These are phyloP conservation scores for Ophiosphaerella korrae DNA, from an alignment of 2,329 filamentous ascomycete species.

Conservation along the genomic window DNA sequence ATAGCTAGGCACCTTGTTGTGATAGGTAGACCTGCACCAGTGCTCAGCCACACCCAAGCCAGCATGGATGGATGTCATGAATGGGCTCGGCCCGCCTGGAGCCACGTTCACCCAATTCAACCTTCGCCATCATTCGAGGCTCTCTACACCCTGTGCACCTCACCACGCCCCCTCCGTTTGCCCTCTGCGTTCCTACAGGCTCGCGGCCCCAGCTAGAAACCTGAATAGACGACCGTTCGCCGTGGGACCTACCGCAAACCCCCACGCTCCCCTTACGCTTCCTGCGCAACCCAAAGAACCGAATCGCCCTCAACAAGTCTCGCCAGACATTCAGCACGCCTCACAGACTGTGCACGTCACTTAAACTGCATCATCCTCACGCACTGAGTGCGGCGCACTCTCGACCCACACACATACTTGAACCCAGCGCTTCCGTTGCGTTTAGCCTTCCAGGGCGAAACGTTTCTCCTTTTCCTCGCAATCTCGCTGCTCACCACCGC, in stretches of 20 bases:
- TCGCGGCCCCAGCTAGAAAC: too few relatives aligned
- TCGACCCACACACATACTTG: neutral
- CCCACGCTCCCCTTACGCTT: too few relatives aligned
- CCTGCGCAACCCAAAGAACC: too few relatives aligned
- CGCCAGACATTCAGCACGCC: neutral
- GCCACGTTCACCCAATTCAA: neutral
- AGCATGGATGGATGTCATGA: too few relatives aligned
- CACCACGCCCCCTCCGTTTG: neutral
- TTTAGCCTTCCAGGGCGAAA: slow-evolving; percentile 8
- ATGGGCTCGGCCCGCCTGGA: neutral
- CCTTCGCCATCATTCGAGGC: neutral
- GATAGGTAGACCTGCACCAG: too few relatives aligned
- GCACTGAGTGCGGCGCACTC: neutral
- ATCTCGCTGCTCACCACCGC: slow-evolving; percentile 11
- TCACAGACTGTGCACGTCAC: neutral
- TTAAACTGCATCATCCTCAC: neutral
- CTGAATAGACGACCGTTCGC: too few relatives aligned
- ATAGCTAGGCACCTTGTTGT: too few relatives aligned
- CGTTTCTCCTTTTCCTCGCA: slow-evolving; percentile 5
- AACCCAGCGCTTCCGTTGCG: slow-evolving; percentile 11
- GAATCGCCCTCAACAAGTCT: neutral
- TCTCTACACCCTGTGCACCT: neutral
- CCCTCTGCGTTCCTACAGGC: too few relatives aligned
- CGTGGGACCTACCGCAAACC: too few relatives aligned
- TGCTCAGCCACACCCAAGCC: too few relatives aligned